Evolutionary conservation across 2,329 filamentous ascomycete species (phyloP).

Genomic region (Allantophomopsis cytisporea): DNA sequence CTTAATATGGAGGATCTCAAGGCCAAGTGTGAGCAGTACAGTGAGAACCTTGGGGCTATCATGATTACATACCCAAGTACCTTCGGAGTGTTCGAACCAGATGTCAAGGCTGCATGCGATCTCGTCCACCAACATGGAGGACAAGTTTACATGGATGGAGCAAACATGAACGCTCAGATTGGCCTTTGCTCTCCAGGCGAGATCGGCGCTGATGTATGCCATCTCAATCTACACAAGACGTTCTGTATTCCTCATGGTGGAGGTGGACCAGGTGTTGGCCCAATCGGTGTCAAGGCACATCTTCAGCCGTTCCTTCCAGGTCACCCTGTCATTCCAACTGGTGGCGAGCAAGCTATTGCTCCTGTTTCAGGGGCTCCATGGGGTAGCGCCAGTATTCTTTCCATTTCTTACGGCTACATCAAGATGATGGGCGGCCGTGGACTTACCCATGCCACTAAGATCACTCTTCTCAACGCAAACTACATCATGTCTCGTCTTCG

Average conservation of each 20-base stretch:
- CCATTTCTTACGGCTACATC: slow-evolving; percentile 93
- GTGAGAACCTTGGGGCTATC: slow-evolving; percentile 75
- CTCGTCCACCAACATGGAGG: slow-evolving; percentile 80
- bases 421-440: slow-evolving; percentile 81
- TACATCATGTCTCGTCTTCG: slow-evolving; percentile 84
- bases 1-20: slow-evolving; percentile 77
- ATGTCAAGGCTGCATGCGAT: slow-evolving; percentile 72
- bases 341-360: slow-evolving; percentile 42
- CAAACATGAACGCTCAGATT: slow-evolving; percentile 98
- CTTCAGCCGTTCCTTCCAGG: slow-evolving; percentile 61
- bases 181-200: slow-evolving; percentile 88
- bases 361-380: slow-evolving; percentile 73
- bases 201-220: slow-evolving; percentile 92
- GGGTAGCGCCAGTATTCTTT: slow-evolving; percentile 83
- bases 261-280: slow-evolving; percentile 84
- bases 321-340: slow-evolving; percentile 46
- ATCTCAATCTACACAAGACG: slow-evolving; percentile 95
- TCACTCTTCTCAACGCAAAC: slow-evolving; percentile 92
- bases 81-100: slow-evolving; percentile 87
- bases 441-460: slow-evolving; percentile 78
- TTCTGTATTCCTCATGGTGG: slow-evolving; percentile 97
- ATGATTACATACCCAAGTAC: slow-evolving; percentile 97
- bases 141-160: slow-evolving; percentile 96
- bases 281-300: slow-evolving; percentile 81
- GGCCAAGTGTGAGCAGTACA: slow-evolving; percentile 79